phyloP scores from a whole-genome alignment of 2,329 filamentous ascomycete genomes.

The Metarhizium sp. region DNA sequence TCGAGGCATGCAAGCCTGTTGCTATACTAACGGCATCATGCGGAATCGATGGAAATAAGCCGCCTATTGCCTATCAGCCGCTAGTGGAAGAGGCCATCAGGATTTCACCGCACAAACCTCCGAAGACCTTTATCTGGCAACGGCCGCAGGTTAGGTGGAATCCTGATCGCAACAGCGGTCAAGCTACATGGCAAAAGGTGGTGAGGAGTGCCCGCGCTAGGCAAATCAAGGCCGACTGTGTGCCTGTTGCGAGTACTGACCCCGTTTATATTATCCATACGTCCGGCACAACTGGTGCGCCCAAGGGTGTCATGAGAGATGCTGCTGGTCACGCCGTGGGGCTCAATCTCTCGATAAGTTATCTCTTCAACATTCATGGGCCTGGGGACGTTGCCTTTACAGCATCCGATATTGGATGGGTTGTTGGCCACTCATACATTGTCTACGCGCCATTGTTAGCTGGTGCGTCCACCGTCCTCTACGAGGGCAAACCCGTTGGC shows the following conservation, averaged over 20 bases:
- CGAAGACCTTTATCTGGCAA: conserved; percentile 73
- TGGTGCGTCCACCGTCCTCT: conserved; percentile 78
- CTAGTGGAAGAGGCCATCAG: conserved; percentile 66
- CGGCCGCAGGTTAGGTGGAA: conserved; percentile 69
- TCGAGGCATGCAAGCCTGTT: conserved; percentile 69
- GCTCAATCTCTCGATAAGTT: conserved; percentile 70
- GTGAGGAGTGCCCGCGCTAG: conserved; percentile 61
- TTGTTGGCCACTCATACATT: conserved; percentile 62
- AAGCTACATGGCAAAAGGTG: conserved; percentile 72
- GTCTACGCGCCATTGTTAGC: conserved; percentile 79
- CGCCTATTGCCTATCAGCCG: conserved; percentile 65
- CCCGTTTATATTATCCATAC: conserved; percentile 89
- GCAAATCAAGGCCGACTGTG: conserved; percentile 60
- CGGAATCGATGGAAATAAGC: conserved; percentile 80
- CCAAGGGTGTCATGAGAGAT: conserved; percentile 76
- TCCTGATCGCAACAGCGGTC: conserved; percentile 53
- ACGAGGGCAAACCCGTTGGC: conserved; percentile 88
- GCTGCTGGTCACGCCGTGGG: conserved; percentile 84
- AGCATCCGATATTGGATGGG: conserved; percentile 87
- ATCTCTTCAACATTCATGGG: conserved; percentile 73
- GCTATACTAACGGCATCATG: conserved; percentile 83
- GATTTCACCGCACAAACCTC: conserved; percentile 61
- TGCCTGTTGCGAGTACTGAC: conserved; percentile 70
- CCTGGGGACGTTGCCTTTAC: conserved; percentile 69
- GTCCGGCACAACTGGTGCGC: conserved; percentile 70